Conservation (phyloP, 202 grass and related monocot species). For the Setaria italica region DNA sequence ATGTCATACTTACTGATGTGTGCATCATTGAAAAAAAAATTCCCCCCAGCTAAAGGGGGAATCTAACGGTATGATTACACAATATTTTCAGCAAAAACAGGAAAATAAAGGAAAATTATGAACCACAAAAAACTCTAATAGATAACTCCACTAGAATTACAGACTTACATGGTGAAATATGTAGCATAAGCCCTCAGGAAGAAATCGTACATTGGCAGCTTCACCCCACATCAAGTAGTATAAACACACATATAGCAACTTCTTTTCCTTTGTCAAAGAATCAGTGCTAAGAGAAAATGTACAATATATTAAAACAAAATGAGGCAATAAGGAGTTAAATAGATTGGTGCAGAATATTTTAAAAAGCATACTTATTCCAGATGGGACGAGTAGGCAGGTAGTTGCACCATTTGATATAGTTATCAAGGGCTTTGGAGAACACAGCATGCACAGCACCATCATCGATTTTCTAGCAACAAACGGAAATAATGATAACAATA, state of each 20-base stretch:
- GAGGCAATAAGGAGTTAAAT: conserved; percentile 32
- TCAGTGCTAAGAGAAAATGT: conserved; percentile 63
- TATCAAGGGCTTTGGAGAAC: conserved; percentile 87
- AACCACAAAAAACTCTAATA: neutral
- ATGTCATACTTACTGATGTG: conserved; percentile 4
- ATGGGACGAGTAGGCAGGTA: conserved; percentile 76
- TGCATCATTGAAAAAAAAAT: neutral
- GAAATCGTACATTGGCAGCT: conserved; percentile 89
- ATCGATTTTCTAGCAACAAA: conserved; percentile 78
- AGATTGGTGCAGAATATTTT: conserved; percentile 11
- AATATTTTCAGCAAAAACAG: conserved; percentile 32
- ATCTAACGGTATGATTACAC: neutral
- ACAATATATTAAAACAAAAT: conserved; percentile 34
- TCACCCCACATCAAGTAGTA: conserved; percentile 99
- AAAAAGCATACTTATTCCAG: conserved; percentile 74
- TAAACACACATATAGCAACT: conserved; percentile 86
- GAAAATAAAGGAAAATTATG: conserved; percentile 37
- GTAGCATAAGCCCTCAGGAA: conserved; percentile 94
- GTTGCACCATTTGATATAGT: conserved; percentile 94
- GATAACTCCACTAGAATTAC: conserved; percentile 20
- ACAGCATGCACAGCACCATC: conserved; percentile 83
- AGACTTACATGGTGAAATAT: conserved; percentile 97
- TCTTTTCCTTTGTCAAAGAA: conserved; percentile 85
- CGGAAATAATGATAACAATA: conserved; percentile 25
- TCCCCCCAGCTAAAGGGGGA: neutral